Evolutionary conservation across 2,329 filamentous ascomycete species (phyloP).

Genomic region (Gnomoniopsis sp.): DNA sequence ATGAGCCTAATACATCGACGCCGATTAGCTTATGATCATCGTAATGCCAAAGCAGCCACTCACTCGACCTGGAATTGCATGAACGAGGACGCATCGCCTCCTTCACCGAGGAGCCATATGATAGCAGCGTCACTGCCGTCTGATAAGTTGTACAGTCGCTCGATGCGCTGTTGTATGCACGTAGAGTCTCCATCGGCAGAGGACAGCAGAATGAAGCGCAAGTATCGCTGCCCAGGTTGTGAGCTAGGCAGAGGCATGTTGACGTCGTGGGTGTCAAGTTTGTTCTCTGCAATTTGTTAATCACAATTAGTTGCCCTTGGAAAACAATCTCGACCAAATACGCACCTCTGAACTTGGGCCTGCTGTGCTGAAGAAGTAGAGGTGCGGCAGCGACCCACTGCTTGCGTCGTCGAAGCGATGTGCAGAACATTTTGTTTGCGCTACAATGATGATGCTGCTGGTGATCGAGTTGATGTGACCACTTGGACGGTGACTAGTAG

Average conservation of each 20-base stretch:
- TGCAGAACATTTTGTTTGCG: slow-evolving; percentile 33
- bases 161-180: slow-evolving; percentile 29
- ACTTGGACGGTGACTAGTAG: background rate
- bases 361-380: slow-evolving; percentile 23
- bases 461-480: background rate
- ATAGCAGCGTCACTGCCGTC: slow-evolving; percentile 38
- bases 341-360: slow-evolving; percentile 24
- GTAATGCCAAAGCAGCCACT: slow-evolving; percentile 13
- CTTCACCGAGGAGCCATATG: slow-evolving; percentile 39
- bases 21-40: background rate
- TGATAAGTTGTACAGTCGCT: slow-evolving; percentile 38
- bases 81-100: slow-evolving; percentile 30
- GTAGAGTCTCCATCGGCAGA: slow-evolving; percentile 31
- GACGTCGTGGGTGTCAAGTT: slow-evolving; percentile 42
- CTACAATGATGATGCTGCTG: background rate
- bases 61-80: slow-evolving; percentile 44
- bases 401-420: slow-evolving; percentile 33
- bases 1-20: slow-evolving; percentile 31
- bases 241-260: slow-evolving; percentile 32
- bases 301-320: background rate
- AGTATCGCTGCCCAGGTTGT: slow-evolving; percentile 19
- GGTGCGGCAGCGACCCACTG: slow-evolving; percentile 33
- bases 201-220: slow-evolving; percentile 40
- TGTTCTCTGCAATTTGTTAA: slow-evolving; percentile 32
- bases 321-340: too few relatives aligned